These are phyloP conservation scores for Vitis hybrid DNA, from an alignment of 177 flowering plant genomes.

Conservation along the genomic window DNA sequence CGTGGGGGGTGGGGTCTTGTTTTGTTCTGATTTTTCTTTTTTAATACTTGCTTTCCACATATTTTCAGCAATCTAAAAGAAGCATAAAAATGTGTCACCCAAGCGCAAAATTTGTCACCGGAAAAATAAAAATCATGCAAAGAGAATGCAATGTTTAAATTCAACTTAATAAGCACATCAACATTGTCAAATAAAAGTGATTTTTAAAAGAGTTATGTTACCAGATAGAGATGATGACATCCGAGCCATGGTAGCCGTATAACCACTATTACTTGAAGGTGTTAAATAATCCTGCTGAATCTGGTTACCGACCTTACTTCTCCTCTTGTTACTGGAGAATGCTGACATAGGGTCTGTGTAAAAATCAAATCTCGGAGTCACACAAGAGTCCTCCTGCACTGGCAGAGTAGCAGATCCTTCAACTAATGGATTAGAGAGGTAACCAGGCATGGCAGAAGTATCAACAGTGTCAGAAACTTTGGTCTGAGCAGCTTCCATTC, in stretches of 20 bases:
- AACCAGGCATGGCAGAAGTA: constrained; percentile 13
- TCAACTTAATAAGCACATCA: too few relatives aligned
- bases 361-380: constrained; percentile 62
- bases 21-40: too few relatives aligned
- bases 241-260: constrained; percentile 14
- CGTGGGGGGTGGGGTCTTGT: too few relatives aligned
- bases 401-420: constrained; percentile 26
- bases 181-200: too few relatives aligned
- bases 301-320: constrained; percentile 19
- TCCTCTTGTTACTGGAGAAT: constrained; percentile 52
- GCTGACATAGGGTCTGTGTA: constrained; percentile 82
- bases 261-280: constrained; percentile 20
- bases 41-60: too few relatives aligned
- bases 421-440: constrained; percentile 59
- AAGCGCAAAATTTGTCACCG: too few relatives aligned
- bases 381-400: constrained; percentile 15
- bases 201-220: constrained; percentile 6
- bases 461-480: constrained; percentile 19
- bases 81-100: too few relatives aligned
- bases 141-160: too few relatives aligned
- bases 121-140: too few relatives aligned
- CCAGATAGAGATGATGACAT: constrained; percentile 24
- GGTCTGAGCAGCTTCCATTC: constrained; percentile 54
- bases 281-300: constrained; percentile 20
- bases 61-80: too few relatives aligned